Evolutionary conservation across 257 asterid species (phyloP).

Genomic region (Asclepias syriaca): DNA sequence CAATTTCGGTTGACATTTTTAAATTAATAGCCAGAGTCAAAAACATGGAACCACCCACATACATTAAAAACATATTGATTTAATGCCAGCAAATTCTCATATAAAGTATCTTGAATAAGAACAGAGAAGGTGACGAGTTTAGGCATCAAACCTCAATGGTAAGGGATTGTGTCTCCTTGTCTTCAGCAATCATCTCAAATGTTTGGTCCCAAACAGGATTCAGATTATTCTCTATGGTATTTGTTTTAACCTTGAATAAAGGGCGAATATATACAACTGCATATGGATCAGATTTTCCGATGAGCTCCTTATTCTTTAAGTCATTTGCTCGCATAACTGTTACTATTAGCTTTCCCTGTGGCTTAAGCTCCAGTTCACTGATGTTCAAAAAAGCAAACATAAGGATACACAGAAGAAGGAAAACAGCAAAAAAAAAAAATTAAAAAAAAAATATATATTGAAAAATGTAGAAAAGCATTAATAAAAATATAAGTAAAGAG

Average conservation of each 20-base stretch:
- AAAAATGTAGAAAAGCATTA: neutral
- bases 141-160: conserved; percentile 61
- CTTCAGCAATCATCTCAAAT: conserved; percentile 83
- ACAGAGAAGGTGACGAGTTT: conserved; percentile 3
- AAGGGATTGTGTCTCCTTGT: conserved; percentile 92
- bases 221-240: conserved; percentile 83
- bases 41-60: neutral
- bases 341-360: conserved; percentile 75
- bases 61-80: neutral
- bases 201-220: conserved; percentile 86
- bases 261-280: conserved; percentile 76
- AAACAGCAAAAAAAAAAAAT: neutral
- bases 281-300: conserved; percentile 98
- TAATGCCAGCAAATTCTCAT: neutral
- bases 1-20: neutral
- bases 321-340: conserved; percentile 62
- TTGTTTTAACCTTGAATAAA: conserved; percentile 81
- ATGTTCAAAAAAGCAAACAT: conserved; percentile 16
- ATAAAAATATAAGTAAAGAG: conserved; percentile 8
- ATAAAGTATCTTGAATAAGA: neutral
- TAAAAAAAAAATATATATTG: no score
- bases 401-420: neutral
- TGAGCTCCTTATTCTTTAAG: conserved; percentile 85
- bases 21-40: neutral
- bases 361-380: conserved; percentile 99